Evolutionary conservation across 805 yeast species (phyloP), one percentile per base, ranked within the genome.

Genomic region (Ogataea siamensis): DNA sequence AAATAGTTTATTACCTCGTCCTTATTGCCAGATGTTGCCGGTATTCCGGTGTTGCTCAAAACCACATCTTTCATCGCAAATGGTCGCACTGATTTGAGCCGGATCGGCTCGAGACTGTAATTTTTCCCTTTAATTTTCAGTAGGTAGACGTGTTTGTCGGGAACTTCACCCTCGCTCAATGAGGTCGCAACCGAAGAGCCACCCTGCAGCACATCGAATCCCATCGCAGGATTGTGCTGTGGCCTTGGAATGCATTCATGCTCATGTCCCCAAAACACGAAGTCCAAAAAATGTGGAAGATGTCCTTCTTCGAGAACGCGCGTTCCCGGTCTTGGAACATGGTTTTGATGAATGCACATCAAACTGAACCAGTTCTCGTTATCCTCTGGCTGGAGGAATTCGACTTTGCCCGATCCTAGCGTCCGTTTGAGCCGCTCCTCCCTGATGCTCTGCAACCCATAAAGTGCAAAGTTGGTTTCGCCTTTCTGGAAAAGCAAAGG

Each of bases 221-320:
- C 83, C 2, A 73, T 73, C 8, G 70, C 71, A 1, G 76, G 67
- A 51, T 83, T 82, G 30, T 67, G 67, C 1, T 68, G 72, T 0
- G 95, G 78, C 41, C 75, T 76, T 1, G 91, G 86, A 4, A 81
- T 71, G 54, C 97, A 87, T 57, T 93, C 97, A 61, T 93, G 99
- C 58, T 93, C 99, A 60, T 93, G 99, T 12, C 99, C 99, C 99
- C 99, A 93, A 2, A 89, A 64, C 0, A 93, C 80, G 40, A 91
- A 67, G 55, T 93, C 88, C 32, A 93, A 53, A 55, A 89, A 88
- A 7, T 71, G 66, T 0, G 98, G 99, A 16, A 93, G 63, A 50
- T 85, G 83, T 37, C 70, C 72, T 47, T 89, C 98, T 5, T 97
- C 98, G 4, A 93, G 66, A 47, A 83, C 83, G 4, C 87, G 80